Percentiles rank a stretch among this genome's conserved stretches.
phyloP scores from a whole-genome alignment of 257 asterid genomes.

The Jacaranda copaia region DNA sequence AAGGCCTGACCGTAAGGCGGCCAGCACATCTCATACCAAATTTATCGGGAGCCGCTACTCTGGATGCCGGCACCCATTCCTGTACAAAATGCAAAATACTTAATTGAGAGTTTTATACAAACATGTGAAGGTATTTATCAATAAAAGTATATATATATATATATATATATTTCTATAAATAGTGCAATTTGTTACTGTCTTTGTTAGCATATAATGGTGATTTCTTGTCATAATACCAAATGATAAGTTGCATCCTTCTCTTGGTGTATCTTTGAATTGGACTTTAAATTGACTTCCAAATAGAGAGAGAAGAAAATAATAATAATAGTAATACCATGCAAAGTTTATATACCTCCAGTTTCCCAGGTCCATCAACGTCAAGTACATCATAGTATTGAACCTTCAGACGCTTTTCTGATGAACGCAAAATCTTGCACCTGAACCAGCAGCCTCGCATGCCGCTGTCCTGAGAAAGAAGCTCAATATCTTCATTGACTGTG shows the following conservation, averaged over 20 bases:
- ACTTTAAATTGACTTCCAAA: not conserved
- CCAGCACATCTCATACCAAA: constrained; percentile 61
- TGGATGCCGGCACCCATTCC: constrained; percentile 60
- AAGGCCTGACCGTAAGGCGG: constrained; percentile 64
- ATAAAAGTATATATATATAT: too few relatives aligned
- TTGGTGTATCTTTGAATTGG: not conserved
- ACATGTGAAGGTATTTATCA: not conserved
- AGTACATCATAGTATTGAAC: constrained; percentile 59
- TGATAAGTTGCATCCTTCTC: too few relatives aligned
- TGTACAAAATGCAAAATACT: constrained; percentile 24
- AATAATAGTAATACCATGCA: not conserved
- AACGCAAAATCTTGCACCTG: constrained; percentile 55
- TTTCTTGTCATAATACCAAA: too few relatives aligned
- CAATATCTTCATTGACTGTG: constrained; percentile 46
- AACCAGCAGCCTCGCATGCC: constrained; percentile 76
- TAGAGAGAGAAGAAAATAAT: not conserved
- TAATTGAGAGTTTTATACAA: not conserved
- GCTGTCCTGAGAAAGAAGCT: constrained; percentile 68
- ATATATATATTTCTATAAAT: too few relatives aligned
- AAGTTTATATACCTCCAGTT: constrained; percentile 59
- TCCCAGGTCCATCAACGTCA: constrained; percentile 42
- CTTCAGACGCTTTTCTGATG: constrained; percentile 39
- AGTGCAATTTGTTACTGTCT: not conserved
- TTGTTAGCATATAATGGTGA: too few relatives aligned
- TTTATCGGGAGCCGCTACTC: constrained; percentile 58